Percentiles rank a stretch among this genome's conserved stretches.
These are phyloP conservation scores for Kalanchoe fedtschenkoi DNA, from an alignment of 164 flowering plant genomes.

Conservation along the genomic window DNA sequence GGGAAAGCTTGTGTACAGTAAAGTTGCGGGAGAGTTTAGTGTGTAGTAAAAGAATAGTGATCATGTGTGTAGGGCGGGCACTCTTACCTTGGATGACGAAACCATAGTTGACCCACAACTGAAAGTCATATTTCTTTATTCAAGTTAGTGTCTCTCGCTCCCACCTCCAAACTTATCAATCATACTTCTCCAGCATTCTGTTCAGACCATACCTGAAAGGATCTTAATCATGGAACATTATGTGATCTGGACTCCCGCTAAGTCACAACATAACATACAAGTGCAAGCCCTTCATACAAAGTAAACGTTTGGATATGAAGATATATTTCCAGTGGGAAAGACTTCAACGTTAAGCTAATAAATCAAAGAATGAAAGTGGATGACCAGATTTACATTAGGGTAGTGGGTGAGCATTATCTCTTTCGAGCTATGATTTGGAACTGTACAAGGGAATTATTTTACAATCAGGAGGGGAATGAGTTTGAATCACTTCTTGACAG, in stretches of 20 bases:
- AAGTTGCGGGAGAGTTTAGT: background rate
- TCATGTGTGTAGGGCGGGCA: too few relatives aligned
- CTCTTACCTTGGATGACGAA: background rate
- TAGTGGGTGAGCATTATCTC: background rate
- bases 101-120: background rate
- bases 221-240: background rate
- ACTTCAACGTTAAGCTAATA: background rate
- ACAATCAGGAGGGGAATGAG: constrained; percentile 7
- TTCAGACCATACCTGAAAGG: too few relatives aligned
- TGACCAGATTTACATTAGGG: background rate
- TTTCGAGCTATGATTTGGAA: background rate
- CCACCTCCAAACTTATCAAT: too few relatives aligned
- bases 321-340: background rate
- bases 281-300: background rate
- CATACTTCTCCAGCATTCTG: too few relatives aligned
- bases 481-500: background rate
- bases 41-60: background rate
- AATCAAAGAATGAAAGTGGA: background rate
- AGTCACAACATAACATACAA: too few relatives aligned
- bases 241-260: too few relatives aligned
- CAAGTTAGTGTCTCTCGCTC: too few relatives aligned
- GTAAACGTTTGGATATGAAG: background rate
- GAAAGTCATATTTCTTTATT: background rate
- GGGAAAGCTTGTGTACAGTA: background rate
- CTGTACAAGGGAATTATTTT: constrained; percentile 47